Base-by-base conservation (phyloP, 106 monocot genomes). In the Narthecium ossifragum region DNA sequence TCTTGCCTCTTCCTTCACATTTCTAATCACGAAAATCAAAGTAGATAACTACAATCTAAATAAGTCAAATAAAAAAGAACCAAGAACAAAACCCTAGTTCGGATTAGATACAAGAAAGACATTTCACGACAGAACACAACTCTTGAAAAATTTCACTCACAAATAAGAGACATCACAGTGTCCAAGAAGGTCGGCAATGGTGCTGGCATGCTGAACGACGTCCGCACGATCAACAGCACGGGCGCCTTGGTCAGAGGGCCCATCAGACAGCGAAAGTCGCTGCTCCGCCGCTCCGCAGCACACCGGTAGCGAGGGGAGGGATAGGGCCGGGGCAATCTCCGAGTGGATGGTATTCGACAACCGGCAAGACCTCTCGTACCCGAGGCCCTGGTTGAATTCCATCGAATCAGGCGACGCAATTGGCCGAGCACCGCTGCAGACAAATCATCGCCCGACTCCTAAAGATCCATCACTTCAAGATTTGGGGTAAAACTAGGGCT, bases 101-200 rank as follows among this genome's bases (percentile, higher is more conserved):
- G 52, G 31, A 45, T 30, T 10, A 40, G 14, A 61, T 20, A 26
- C 13, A 30, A 14, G 11, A 20, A 6, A 34, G 26, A n/a, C n/a
- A n/a, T n/a, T n/a, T n/a, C n/a, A n/a, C n/a, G n/a, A n/a, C n/a
- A n/a, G n/a, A n/a, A n/a, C n/a, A n/a, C n/a, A n/a, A n/a, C n/a
- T n/a, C n/a, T n/a, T n/a, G n/a, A n/a, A n/a, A n/a, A n/a, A n/a
- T n/a, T n/a, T n/a, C n/a, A 55, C 90, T 71, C 62, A 96, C 96
- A 96, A 60, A 60, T 96, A 90, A 28, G 73, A 62, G 41, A 87
- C 83, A 49, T 96, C 96, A 46, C 86, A 90, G 26, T 73, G 70
- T 13, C 70, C 58, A 9, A 96, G 96, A 45, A 96, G 32, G 27
- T 71, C 76, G 2, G 78, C 83, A n/a, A 96, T 75, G 29, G 51